A percentile compares a stretch with the other conserved stretches of the same genome.
Conservation (phyloP, 257 asterid species). For the Lycium ferocissimum region DNA sequence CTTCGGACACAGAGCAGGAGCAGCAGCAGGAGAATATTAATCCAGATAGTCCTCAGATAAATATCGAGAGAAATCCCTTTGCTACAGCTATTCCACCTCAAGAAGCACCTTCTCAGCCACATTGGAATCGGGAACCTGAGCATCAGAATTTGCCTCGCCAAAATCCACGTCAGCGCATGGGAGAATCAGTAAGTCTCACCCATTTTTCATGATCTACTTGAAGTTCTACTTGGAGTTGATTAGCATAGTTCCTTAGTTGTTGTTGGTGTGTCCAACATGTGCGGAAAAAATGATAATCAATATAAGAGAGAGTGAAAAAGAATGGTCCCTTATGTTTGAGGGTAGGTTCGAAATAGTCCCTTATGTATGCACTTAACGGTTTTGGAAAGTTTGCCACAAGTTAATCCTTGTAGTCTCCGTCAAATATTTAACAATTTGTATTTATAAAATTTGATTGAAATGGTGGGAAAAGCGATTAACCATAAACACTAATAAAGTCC, state of each 20-base stretch:
- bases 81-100: slow-evolving; percentile 41
- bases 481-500: too few species aligned
- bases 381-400: too few species aligned
- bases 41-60: slow-evolving; percentile 41
- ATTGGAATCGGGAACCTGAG: slow-evolving; percentile 58
- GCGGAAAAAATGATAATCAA: not conserved
- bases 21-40: slow-evolving; percentile 49
- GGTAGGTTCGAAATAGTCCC: too few species aligned
- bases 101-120: slow-evolving; percentile 46
- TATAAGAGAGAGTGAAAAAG: too few species aligned
- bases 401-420: too few species aligned
- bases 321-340: too few species aligned
- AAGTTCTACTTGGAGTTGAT: not conserved
- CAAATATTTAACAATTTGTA: too few species aligned
- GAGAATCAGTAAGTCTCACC: slow-evolving; percentile 23
- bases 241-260: not conserved
- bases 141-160: slow-evolving; percentile 51
- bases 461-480: too few species aligned
- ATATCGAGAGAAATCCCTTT: slow-evolving; percentile 47
- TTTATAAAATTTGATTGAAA: too few species aligned
- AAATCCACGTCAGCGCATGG: slow-evolving; percentile 45
- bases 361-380: too few species aligned
- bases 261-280: not conserved
- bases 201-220: slow-evolving; percentile 5
- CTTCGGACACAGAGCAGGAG: slow-evolving; percentile 51